phyloP scores from a whole-genome alignment of 1,139 yeast genomes.

The Pichia sp. region DNA sequence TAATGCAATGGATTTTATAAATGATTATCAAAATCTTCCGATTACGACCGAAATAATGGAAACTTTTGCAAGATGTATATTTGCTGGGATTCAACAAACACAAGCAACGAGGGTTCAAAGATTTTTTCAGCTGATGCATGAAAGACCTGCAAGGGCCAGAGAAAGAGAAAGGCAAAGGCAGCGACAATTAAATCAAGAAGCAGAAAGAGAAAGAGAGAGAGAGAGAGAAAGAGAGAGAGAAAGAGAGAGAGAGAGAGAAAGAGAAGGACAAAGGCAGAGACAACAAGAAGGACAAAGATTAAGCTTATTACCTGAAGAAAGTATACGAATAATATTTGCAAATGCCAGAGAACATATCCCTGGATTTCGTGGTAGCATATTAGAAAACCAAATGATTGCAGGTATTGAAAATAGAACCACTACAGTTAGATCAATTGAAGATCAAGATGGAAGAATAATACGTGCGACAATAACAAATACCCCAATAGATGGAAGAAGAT shows the following conservation, averaged over 20 bases:
- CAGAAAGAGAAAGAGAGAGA: background rate
- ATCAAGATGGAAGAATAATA: too few relatives aligned
- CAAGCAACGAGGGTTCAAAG: conserved; percentile 28
- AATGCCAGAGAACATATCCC: too few relatives aligned
- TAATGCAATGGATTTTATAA: conserved; percentile 25
- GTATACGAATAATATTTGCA: too few relatives aligned
- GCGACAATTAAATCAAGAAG: conserved; percentile 7
- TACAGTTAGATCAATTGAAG: too few relatives aligned
- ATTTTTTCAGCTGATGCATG: conserved; percentile 28
- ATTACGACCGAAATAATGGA: conserved; percentile 23
- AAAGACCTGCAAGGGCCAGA: conserved; percentile 16
- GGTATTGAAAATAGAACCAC: too few relatives aligned
- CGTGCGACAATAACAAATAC: too few relatives aligned
- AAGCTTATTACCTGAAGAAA: background rate
- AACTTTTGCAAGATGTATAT: conserved; percentile 27
- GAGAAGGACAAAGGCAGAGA: background rate
- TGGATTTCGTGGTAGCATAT: too few relatives aligned
- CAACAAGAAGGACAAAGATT: background rate
- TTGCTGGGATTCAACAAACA: conserved; percentile 26
- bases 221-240: conserved; percentile 1
- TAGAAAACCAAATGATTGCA: too few relatives aligned
- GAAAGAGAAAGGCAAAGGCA: conserved; percentile 15
- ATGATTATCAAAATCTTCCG: conserved; percentile 24
- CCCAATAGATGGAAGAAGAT: conserved; percentile 6
- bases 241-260: conserved; percentile 1